phyloP scores from a whole-genome alignment of 2,329 filamentous ascomycete species.

The Aspergillus hortae region DNA sequence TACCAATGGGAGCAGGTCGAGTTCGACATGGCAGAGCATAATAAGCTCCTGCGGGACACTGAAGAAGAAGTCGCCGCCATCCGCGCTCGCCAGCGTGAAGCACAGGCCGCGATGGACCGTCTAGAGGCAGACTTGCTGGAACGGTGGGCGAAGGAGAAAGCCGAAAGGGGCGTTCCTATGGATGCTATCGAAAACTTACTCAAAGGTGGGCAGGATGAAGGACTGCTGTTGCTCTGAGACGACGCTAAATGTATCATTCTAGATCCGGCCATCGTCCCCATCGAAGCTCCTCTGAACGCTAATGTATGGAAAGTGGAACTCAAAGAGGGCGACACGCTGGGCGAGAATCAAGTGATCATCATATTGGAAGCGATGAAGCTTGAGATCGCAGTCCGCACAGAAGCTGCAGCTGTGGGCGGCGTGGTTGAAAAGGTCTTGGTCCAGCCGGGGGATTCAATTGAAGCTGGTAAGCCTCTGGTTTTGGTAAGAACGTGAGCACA shows the following conservation, averaged over 20 bases:
- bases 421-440: slow-evolving; percentile 39
- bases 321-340: slow-evolving; percentile 40
- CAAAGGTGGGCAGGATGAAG: slow-evolving; percentile 33
- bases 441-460: slow-evolving; percentile 38
- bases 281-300: slow-evolving; percentile 46
- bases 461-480: slow-evolving; percentile 32
- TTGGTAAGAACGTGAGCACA: slow-evolving; percentile 16
- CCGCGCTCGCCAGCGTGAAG: slow-evolving; percentile 43
- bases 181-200: slow-evolving; percentile 49
- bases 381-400: slow-evolving; percentile 47
- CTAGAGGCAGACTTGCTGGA: slow-evolving; percentile 36
- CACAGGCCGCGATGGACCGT: slow-evolving; percentile 45
- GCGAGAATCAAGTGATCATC: slow-evolving; percentile 41
- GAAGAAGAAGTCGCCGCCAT: slow-evolving; percentile 47
- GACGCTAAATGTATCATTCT: background rate
- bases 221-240: background rate
- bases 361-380: slow-evolving; percentile 59
- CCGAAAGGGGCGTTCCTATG: slow-evolving; percentile 49
- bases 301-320: slow-evolving; percentile 54
- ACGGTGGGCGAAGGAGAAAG: slow-evolving; percentile 40
- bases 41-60: slow-evolving; percentile 46
- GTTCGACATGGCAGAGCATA: slow-evolving; percentile 57
- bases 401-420: slow-evolving; percentile 23
- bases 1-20: slow-evolving; percentile 49
- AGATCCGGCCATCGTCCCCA: slow-evolving; percentile 35